These are phyloP conservation scores for Brachypodium distachyon DNA, from an alignment of 202 grass and related monocot species.

Conservation along the genomic window DNA sequence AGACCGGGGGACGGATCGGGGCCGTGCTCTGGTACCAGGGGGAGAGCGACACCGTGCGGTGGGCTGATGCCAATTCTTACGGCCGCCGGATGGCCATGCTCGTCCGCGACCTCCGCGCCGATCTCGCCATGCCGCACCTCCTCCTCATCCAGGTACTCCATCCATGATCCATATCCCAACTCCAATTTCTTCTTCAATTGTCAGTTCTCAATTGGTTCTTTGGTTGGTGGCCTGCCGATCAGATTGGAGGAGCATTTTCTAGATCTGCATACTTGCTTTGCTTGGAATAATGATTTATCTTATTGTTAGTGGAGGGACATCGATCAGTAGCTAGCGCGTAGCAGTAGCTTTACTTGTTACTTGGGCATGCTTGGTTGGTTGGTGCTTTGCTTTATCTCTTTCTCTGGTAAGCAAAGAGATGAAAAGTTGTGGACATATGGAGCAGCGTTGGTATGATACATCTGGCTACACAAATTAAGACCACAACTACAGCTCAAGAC, in stretches of 20 bases:
- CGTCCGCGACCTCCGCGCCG: slow-evolving; percentile 41
- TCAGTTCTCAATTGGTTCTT: neutral
- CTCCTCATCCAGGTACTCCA: slow-evolving; percentile 75
- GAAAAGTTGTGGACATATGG: too few relatives aligned
- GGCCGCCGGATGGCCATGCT: slow-evolving; percentile 34
- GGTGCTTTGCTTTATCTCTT: neutral
- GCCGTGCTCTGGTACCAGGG: slow-evolving; percentile 92
- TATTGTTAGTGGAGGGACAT: neutral
- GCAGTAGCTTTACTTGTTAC: neutral
- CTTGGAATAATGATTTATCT: neutral
- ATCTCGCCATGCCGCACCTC: slow-evolving; percentile 62
- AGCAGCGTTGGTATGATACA: neutral
- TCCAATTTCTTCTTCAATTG: neutral
- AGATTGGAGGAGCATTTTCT: too few relatives aligned
- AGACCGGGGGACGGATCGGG: slow-evolving; percentile 38
- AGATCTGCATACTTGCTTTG: neutral
- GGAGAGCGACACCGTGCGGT: slow-evolving; percentile 71
- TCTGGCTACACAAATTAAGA: too few relatives aligned
- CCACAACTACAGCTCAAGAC: neutral
- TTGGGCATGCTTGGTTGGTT: slow-evolving; percentile 18
- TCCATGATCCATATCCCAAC: neutral
- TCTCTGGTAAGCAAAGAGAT: neutral
- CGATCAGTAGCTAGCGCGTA: too few relatives aligned
- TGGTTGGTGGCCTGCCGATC: neutral
- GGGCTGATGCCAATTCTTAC: slow-evolving; percentile 44